phyloP scores from a whole-genome alignment of 192 early-diverging fungal species.

The Oehlia diaphana region DNA sequence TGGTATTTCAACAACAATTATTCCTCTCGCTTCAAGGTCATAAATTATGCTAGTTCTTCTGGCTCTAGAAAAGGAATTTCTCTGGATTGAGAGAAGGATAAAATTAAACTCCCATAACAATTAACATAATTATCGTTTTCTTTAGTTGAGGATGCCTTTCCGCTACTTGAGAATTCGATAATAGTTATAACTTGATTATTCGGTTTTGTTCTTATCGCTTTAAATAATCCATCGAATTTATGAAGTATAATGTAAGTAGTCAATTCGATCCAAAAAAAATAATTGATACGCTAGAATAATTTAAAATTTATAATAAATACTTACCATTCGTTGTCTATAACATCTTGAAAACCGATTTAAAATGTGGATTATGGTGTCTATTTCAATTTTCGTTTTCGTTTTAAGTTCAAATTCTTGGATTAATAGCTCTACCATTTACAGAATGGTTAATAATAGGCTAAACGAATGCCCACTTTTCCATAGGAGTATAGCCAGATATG shows the following conservation, averaged over 20 bases:
- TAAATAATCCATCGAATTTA: constrained; percentile 19
- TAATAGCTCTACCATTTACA: constrained; percentile 22
- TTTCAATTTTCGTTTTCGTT: constrained; percentile 2
- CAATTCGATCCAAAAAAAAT: constrained; percentile 26
- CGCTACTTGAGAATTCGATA: constrained; percentile 17
- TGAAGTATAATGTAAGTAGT: neutral
- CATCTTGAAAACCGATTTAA: constrained; percentile 23
- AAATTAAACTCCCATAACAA: neutral
- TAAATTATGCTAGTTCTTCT: too few relatives aligned
- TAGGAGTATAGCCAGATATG: too few relatives aligned
- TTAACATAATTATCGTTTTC: neutral
- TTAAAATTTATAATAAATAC: constrained; percentile 21
- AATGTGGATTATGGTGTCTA: constrained; percentile 27
- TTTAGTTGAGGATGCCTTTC: neutral
- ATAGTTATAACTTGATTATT: constrained; percentile 22
- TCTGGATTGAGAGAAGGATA: too few relatives aligned
- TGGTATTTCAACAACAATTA: neutral
- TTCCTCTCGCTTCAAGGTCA: too few relatives aligned
- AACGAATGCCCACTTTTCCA: neutral
- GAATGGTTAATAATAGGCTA: constrained; percentile 14
- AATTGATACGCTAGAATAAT: neutral
- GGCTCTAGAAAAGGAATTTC: too few relatives aligned
- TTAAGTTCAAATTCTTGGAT: neutral
- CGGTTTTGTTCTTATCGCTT: constrained; percentile 5
- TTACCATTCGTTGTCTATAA: constrained; percentile 24